Base-by-base conservation (phyloP, 768 basidiomycete species). In the Lactarius trivialis region DNA sequence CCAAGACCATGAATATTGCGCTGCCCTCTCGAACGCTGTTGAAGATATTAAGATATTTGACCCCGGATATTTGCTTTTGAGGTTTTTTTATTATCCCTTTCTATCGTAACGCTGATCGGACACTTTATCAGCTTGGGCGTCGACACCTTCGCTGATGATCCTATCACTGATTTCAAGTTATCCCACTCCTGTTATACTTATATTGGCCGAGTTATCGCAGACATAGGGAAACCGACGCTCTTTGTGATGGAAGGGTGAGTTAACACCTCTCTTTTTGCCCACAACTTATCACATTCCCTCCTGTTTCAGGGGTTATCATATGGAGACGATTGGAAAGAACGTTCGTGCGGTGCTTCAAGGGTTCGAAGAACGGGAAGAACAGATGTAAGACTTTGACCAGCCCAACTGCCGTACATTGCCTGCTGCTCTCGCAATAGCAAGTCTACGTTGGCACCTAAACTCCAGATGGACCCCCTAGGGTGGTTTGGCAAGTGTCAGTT, bases 171-270 rank as follows among this genome's bases (percentile, higher is more conserved):
- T 32, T 73, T 75, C 67, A 57, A 60, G n/a, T 43, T 75, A 49
- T 69, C 73, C 21, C 52, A 48, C 12, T 56, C 55, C 8, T 72
- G 68, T 9, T 75, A 75, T 45, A 43, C 65, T 19, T 37, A 56
- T 26, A 73, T 75, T 32, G 72, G 73, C 15, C 41, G 43, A 36
- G 24, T 66, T 9, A 68, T 74, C 12, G 64, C 66, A 12, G 26
- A 51, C 7, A 17, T 70, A 3, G 41, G 37, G 15, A 62, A 60
- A 37, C 66, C 65, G 5, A 72, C 73, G 11, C 65, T 73, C n/a
- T 75, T 75, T 58, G 66, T 71, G 11, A 71, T 75, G 74, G 74
- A 76, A 59, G 72, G 75, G 74, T 75, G 50, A 26, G 71, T 48
- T 43, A 19, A 34, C 41, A 39, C 19, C n/a, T 36, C 39, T 8